Conservation (phyloP, 1,284 basidiomycete genomes). For the Irpex sp. region DNA sequence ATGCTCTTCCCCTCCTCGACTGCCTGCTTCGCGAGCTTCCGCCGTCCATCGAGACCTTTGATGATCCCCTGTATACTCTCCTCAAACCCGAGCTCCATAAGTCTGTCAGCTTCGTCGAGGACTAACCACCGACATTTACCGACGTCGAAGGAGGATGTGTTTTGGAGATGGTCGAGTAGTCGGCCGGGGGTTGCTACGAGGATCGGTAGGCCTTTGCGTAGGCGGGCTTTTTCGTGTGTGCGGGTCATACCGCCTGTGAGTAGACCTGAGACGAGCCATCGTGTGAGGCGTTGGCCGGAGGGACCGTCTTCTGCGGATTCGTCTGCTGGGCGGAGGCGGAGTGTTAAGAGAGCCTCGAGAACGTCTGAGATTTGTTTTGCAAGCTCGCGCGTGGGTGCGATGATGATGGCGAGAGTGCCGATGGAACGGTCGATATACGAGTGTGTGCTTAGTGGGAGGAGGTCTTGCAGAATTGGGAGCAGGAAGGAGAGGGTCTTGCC, state of each 20-base stretch:
- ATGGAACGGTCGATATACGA: slow-evolving; percentile 86
- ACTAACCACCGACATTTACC: slow-evolving; percentile 95
- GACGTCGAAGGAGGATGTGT: slow-evolving; percentile 87
- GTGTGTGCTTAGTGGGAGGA: slow-evolving; percentile 82
- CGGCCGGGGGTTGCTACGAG: slow-evolving; percentile 71
- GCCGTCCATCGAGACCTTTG: slow-evolving; percentile 77
- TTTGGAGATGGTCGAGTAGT: slow-evolving; percentile 73
- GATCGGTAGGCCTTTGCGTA: slow-evolving; percentile 72
- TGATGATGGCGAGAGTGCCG: slow-evolving; percentile 92
- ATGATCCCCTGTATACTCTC: slow-evolving; percentile 78
- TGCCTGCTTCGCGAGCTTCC: slow-evolving; percentile 70
- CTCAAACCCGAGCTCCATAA: slow-evolving; percentile 72
- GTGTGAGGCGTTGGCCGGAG: slow-evolving; percentile 59
- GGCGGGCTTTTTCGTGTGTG: slow-evolving; percentile 70
- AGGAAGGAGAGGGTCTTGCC: slow-evolving; percentile 97
- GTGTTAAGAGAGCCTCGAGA: slow-evolving; percentile 59
- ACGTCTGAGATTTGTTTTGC: slow-evolving; percentile 90
- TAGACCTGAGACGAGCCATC: slow-evolving; percentile 93
- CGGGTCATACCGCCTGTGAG: slow-evolving; percentile 78
- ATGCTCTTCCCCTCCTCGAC: slow-evolving; percentile 64
- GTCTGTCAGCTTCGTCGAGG: slow-evolving; percentile 93
- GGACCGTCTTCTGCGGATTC: slow-evolving; percentile 48
- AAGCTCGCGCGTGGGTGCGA: slow-evolving; percentile 92
- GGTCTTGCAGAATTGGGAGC: slow-evolving; percentile 92
- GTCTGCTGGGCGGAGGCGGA: slow-evolving; percentile 67